These are phyloP conservation scores for Moniliella sp. DNA, from an alignment of 1,284 basidiomycete species.

Conservation along the genomic window DNA sequence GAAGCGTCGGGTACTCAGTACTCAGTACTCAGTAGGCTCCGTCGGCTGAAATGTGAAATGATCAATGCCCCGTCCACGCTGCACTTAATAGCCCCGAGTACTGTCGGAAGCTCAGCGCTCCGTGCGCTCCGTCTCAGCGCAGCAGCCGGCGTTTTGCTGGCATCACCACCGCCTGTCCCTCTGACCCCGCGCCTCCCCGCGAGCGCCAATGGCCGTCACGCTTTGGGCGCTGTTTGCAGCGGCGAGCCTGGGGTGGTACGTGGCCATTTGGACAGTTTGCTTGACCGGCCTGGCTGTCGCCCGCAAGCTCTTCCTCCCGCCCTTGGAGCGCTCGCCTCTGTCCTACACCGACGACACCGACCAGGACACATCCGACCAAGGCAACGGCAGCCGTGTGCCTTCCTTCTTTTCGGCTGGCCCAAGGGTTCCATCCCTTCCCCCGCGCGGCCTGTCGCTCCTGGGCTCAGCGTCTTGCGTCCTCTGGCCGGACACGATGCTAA, in stretches of 20 bases:
- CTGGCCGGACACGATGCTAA: constrained; percentile 28
- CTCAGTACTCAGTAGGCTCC: too few species aligned
- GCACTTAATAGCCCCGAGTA: too few species aligned
- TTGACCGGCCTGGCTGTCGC: constrained; percentile 55
- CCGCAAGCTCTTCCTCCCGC: constrained; percentile 41
- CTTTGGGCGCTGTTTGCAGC: constrained; percentile 32
- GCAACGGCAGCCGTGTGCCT: constrained; percentile 65
- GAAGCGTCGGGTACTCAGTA: too few species aligned
- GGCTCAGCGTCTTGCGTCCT: constrained; percentile 26
- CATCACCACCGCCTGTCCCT: too few species aligned
- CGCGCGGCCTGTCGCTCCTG: constrained; percentile 43
- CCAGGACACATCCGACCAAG: too few species aligned
- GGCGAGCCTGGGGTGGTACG: constrained; percentile 49
- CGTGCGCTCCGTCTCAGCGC: too few species aligned
- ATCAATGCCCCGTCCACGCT: too few species aligned
- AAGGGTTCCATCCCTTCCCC: constrained; percentile 56
- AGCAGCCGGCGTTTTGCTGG: too few species aligned
- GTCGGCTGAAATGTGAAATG: too few species aligned
- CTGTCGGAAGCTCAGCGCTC: too few species aligned
- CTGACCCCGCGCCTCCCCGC: too few species aligned
- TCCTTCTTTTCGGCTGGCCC: constrained; percentile 60
- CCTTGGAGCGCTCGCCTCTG: constrained; percentile 44
- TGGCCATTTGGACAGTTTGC: constrained; percentile 50
- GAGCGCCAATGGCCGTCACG: too few species aligned
- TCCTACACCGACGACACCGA: constrained; percentile 70